A percentile compares a stretch with the other conserved stretches of the same genome.
Conservation (phyloP, 202 grass and related monocot species). For the Tripidium arundinaceum region DNA sequence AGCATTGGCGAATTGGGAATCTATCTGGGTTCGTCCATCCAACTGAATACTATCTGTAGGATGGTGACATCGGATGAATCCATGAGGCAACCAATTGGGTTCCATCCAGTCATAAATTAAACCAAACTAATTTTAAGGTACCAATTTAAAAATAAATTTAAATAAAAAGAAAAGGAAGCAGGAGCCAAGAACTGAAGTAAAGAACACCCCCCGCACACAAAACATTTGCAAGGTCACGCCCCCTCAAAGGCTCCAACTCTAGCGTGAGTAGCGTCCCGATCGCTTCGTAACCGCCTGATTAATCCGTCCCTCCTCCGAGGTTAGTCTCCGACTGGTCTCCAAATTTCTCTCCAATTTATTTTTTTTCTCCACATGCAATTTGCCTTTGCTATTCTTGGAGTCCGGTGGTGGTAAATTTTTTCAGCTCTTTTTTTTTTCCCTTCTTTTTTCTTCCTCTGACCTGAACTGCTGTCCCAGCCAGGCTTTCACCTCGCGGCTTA, state of each 20-base stretch:
- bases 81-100: neutral
- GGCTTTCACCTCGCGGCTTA: slow-evolving; percentile 38
- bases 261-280: slow-evolving; percentile 4
- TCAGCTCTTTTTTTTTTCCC: slow-evolving; percentile 1
- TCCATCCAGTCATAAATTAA: neutral
- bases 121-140: neutral
- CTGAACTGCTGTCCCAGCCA: slow-evolving; percentile 42
- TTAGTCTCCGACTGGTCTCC: slow-evolving; percentile 47
- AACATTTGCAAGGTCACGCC: slow-evolving; percentile 25
- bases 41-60: neutral
- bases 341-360: slow-evolving; percentile 22
- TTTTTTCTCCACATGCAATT: slow-evolving; percentile 16
- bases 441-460: slow-evolving; percentile 40
- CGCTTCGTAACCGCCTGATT: slow-evolving; percentile 45
- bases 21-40: neutral
- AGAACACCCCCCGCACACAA: slow-evolving; percentile 27
- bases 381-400: slow-evolving; percentile 44
- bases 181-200: slow-evolving; percentile 29
- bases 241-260: neutral
- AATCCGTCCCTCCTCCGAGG: slow-evolving; percentile 35
- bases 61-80: slow-evolving; percentile 17
- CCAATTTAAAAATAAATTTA: neutral
- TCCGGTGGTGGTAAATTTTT: slow-evolving; percentile 35
- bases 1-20: neutral
- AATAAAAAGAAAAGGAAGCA: neutral